These are phyloP conservation scores for Chytridium lagenaria DNA, from an alignment of 371 early-diverging fungal genomes.

Conservation along the genomic window DNA sequence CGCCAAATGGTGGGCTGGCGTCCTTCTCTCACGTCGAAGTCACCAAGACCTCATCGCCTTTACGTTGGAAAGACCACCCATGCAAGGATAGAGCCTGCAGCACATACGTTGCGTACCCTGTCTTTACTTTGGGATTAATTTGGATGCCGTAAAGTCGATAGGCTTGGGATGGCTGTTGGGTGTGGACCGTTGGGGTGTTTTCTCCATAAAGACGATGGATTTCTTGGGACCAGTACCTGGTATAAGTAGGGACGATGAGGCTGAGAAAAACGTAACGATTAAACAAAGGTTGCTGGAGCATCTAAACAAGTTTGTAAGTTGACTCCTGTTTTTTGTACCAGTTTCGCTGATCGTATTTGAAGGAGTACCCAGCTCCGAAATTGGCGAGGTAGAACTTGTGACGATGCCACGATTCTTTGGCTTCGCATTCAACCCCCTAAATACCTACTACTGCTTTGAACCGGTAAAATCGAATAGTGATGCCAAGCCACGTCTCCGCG, in stretches of 20 bases:
- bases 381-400: constrained; percentile 48
- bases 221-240: no score
- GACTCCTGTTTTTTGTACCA: no score
- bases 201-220: no score
- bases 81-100: constrained; percentile 49
- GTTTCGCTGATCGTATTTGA: no score
- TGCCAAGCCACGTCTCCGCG: constrained; percentile 23
- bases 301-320: no score
- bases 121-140: constrained; percentile 54
- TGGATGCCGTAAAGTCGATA: constrained; percentile 40
- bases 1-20: no score
- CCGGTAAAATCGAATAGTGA: constrained; percentile 13
- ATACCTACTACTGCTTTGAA: constrained; percentile 59
- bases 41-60: constrained; percentile 10
- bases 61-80: constrained; percentile 53
- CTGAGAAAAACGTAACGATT: no score
- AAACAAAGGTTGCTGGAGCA: no score
- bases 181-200: not conserved
- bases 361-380: constrained; percentile 1
- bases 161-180: not conserved
- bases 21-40: not conserved
- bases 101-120: constrained; percentile 53
- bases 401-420: constrained; percentile 60
- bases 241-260: no score
- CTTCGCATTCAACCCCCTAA: constrained; percentile 61